A percentile compares a stretch with the other conserved stretches of the same genome.
Evolutionary conservation across 1,284 basidiomycete species (phyloP).

Genomic region (Wallemia mellicola): DNA sequence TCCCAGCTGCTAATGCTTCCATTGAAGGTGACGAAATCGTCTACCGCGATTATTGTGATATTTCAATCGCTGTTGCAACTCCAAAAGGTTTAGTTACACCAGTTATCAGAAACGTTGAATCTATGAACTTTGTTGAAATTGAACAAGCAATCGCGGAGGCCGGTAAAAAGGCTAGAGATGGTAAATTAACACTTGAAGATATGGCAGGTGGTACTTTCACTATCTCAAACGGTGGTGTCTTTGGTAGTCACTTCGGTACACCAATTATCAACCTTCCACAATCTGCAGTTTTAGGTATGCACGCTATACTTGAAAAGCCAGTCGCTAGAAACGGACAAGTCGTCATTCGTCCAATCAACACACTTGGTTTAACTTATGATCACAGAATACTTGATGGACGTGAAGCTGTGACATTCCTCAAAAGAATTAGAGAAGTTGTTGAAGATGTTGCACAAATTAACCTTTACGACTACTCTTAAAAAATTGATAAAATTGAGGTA

Average conservation of each 20-base stretch:
- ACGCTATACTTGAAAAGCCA: slow-evolving; percentile 76
- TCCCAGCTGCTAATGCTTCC: slow-evolving; percentile 76
- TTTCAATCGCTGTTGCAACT: slow-evolving; percentile 84
- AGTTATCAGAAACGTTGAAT: slow-evolving; percentile 70
- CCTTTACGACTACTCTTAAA: background rate
- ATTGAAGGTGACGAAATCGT: slow-evolving; percentile 83
- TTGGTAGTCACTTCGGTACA: slow-evolving; percentile 84
- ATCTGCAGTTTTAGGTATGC: slow-evolving; percentile 83
- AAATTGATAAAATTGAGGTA: background rate
- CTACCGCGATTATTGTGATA: slow-evolving; percentile 77
- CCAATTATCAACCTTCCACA: slow-evolving; percentile 86
- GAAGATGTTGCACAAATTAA: background rate
- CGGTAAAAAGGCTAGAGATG: slow-evolving; percentile 33
- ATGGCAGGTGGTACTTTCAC: slow-evolving; percentile 95
- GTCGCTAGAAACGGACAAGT: slow-evolving; percentile 83
- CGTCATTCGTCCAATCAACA: slow-evolving; percentile 88
- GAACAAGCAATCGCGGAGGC: slow-evolving; percentile 71
- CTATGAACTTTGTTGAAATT: slow-evolving; percentile 61
- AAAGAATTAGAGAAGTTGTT: background rate
- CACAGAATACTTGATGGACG: slow-evolving; percentile 84
- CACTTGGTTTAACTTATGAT: slow-evolving; percentile 71
- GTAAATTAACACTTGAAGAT: slow-evolving; percentile 55
- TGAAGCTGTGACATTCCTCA: slow-evolving; percentile 85
- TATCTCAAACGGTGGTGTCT: slow-evolving; percentile 97
- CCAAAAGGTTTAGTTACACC: slow-evolving; percentile 94